Evolutionary conservation across 352 stramenopile species (phyloP).

Genomic region (Phytophthora pisi): DNA sequence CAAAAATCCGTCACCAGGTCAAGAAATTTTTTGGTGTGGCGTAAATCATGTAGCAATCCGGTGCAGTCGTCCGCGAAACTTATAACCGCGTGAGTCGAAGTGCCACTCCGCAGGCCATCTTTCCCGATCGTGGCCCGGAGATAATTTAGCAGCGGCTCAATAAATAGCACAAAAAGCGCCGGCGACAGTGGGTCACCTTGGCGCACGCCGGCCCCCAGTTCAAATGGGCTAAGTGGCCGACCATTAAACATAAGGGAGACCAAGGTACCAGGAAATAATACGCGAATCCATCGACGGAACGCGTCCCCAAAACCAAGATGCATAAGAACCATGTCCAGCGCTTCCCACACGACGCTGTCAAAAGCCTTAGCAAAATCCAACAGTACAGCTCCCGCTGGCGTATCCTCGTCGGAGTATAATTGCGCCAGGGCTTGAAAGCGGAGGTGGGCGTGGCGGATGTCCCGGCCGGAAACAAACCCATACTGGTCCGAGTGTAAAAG

Average conservation of each 20-base stretch:
- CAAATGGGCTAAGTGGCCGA: not conserved
- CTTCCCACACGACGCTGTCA: conserved; percentile 9
- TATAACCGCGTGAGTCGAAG: not conserved
- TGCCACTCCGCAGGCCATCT: not conserved
- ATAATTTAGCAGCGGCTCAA: conserved; percentile 9
- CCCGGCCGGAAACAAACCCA: conserved; percentile 4
- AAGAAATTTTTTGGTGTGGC: conserved; percentile 4
- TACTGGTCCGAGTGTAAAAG: conserved; percentile 17
- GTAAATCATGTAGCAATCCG: conserved; percentile 1
- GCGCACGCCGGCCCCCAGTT: conserved; percentile 1
- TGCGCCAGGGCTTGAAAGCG: conserved; percentile 20
- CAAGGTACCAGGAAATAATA: conserved; percentile 5
- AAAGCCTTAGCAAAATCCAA: conserved; percentile 17
- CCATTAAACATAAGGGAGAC: conserved; percentile 8
- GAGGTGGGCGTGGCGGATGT: conserved; percentile 17
- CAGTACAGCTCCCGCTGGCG: not conserved
- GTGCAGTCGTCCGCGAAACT: conserved; percentile 24
- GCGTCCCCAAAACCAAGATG: not conserved
- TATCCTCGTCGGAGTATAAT: not conserved
- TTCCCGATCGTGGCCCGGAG: not conserved
- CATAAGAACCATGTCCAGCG: conserved; percentile 4
- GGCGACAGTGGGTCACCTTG: conserved; percentile 11
- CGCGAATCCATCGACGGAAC: not conserved
- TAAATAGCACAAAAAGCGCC: conserved; percentile 3
- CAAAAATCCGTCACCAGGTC: conserved; percentile 10